Base-by-base conservation (phyloP, 1,139 yeast genomes). In the Nakaseomyces kungkrabaensis region DNA sequence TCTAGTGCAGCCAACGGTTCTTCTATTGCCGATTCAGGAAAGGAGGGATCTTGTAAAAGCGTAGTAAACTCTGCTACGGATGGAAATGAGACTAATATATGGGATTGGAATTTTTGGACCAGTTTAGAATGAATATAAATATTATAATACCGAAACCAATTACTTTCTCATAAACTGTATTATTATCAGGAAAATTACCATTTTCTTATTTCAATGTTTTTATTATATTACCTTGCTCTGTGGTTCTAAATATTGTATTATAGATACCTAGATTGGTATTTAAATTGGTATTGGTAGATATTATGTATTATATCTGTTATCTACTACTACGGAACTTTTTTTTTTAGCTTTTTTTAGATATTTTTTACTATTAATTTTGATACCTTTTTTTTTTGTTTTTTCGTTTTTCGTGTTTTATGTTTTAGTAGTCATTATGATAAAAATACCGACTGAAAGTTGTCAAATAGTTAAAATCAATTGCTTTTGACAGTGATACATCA, bases 41-140 rank as follows among this genome's bases (percentile, higher is more conserved):
- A 41, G 9, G 44, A 41, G 29, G 44, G 44, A 5, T 41, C 44
- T 13, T 41, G 44, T 11, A 41, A 29, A 29, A 41, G 33, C 27
- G n/a, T n/a, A 4, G 44, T 24, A n/a, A 29, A 29, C 13, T 27
- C 70, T 4, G 26, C 26, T 4, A 26, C 44, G 13, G 43, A 29
- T 37, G 26, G 24, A 4, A 33, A 11, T 13, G 38, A 46, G 33
- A 29, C 13, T 9, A 60, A 57, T 41, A 54, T 62, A 25, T 64
- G 68, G 68, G 60, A 64, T 50, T 64, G 68, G 68, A 57, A 56
- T 37, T 63, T 54, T 46, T 64, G 68, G 68, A 52, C 44, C 8
- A 47, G 46, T 25, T 11, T 37, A 11, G 36, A 27, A 26, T 47
- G 29, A 41, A 27, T 13, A 1, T 24, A 31, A 50, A 29, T 44